These are phyloP conservation scores for Malassezia psittaci DNA, from an alignment of 1,284 basidiomycete genomes.

Conservation along the genomic window DNA sequence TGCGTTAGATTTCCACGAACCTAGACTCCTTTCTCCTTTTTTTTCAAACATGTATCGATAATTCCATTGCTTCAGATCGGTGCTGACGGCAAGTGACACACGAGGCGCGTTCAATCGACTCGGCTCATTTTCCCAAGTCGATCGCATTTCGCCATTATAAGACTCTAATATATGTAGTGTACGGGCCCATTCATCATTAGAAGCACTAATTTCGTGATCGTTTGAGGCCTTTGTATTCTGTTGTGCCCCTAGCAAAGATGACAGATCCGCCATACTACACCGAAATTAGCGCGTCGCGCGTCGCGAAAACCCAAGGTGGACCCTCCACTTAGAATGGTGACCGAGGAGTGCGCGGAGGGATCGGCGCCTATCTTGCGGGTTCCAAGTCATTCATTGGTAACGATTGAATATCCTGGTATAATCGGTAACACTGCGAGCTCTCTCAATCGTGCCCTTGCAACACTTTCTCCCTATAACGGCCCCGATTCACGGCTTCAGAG, in stretches of 20 bases:
- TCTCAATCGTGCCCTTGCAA: conserved; percentile 29
- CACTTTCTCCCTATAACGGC: conserved; percentile 22
- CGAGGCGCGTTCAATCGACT: conserved; percentile 10
- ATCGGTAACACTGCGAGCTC: conserved; percentile 1
- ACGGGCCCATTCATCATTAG: background rate
- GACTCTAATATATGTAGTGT: conserved; percentile 1
- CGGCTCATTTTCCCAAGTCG: conserved; percentile 8
- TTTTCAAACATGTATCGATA: conserved; percentile 47
- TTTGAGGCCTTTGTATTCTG: background rate
- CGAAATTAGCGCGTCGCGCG: conserved; percentile 9
- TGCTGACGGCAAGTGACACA: conserved; percentile 38
- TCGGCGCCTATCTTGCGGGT: conserved; percentile 15
- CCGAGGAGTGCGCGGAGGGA: background rate
- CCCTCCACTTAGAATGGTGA: conserved; percentile 1
- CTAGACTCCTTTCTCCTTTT: conserved; percentile 33
- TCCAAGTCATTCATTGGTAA: conserved; percentile 22
- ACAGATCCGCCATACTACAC: conserved; percentile 11
- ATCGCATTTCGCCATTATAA: conserved; percentile 5
- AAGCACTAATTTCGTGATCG: background rate
- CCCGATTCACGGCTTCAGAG: background rate
- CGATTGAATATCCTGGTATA: conserved; percentile 39
- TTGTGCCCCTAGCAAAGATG: conserved; percentile 10
- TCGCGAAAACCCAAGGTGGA: background rate
- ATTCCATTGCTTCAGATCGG: conserved; percentile 36
- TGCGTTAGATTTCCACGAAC: background rate